phyloP scores from a whole-genome alignment of 225 moss, liverwort and hornwort genomes.

The Pseudisothecium myosuroides region DNA sequence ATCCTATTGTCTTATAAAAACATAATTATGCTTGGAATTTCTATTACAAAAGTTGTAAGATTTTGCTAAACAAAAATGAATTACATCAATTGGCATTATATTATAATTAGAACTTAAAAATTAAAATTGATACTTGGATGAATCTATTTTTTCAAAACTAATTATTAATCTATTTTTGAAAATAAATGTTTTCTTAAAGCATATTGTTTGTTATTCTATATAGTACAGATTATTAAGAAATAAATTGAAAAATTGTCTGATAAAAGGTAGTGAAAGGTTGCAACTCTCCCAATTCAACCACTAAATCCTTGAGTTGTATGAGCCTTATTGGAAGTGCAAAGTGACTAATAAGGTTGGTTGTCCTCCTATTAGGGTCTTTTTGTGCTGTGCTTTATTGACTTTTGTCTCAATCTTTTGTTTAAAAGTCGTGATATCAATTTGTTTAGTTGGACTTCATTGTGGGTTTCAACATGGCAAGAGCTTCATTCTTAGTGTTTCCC shows the following conservation, averaged over 20 bases:
- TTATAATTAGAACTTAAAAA: background rate
- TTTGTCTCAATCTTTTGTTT: background rate
- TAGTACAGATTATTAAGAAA: too few species aligned
- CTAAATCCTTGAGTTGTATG: background rate
- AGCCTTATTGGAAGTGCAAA: background rate
- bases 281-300: background rate
- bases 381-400: background rate
- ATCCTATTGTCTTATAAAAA: background rate
- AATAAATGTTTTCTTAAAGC: too few species aligned
- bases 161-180: background rate
- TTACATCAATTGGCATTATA: background rate
- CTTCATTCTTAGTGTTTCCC: background rate
- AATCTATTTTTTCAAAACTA: background rate
- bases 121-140: background rate
- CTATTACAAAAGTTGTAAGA: background rate
- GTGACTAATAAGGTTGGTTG: accelerated
- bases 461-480: background rate
- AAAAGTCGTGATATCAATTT: accelerated
- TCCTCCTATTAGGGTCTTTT: background rate
- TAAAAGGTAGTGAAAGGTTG: background rate
- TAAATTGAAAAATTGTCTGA: background rate
- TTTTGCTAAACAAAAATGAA: background rate
- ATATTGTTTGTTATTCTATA: background rate
- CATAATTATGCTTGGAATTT: background rate
- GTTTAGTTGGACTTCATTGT: background rate